Conservation (phyloP, 306 rosid species). For the Delonix regia region DNA sequence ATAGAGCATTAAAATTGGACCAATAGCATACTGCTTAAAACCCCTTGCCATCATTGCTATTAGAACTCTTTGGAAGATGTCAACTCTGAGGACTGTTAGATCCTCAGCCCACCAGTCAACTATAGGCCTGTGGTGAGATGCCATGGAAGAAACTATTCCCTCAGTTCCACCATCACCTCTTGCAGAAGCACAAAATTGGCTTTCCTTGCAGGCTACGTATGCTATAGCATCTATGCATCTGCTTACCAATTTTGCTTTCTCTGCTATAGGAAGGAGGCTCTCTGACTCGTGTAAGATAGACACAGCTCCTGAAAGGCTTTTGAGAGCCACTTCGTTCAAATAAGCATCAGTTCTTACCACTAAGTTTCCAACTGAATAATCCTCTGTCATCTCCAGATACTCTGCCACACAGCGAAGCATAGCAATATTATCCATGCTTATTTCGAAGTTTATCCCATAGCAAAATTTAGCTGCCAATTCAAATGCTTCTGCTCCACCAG, state of each 20-base stretch:
- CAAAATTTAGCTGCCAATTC: slow-evolving; percentile 90
- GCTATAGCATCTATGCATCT: slow-evolving; percentile 82
- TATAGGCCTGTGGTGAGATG: slow-evolving; percentile 51
- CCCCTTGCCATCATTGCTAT: slow-evolving; percentile 92
- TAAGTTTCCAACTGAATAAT: slow-evolving; percentile 66
- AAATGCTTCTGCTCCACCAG: slow-evolving; percentile 90
- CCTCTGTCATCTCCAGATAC: slow-evolving; percentile 94
- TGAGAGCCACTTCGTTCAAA: slow-evolving; percentile 76
- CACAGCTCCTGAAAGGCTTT: slow-evolving; percentile 70
- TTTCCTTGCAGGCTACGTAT: slow-evolving; percentile 67
- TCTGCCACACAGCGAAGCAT: slow-evolving; percentile 79
- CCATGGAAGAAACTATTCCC: slow-evolving; percentile 43
- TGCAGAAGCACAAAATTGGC: slow-evolving; percentile 54
- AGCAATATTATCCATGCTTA: slow-evolving; percentile 68
- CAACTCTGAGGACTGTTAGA: slow-evolving; percentile 79
- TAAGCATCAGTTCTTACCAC: slow-evolving; percentile 76
- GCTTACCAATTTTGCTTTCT: slow-evolving; percentile 72
- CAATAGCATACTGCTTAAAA: slow-evolving; percentile 72
- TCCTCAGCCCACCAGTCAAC: slow-evolving; percentile 98
- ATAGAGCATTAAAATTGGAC: slow-evolving; percentile 85
- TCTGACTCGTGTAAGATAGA: slow-evolving; percentile 64
- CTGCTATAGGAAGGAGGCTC: slow-evolving; percentile 70
- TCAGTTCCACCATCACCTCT: slow-evolving; percentile 50
- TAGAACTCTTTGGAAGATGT: slow-evolving; percentile 79
- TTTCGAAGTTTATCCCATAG: slow-evolving; percentile 86